Percentiles rank a stretch among this genome's conserved stretches.
Conservation (phyloP, 2,329 filamentous ascomycete species). For the Xylariaceae sp. region DNA sequence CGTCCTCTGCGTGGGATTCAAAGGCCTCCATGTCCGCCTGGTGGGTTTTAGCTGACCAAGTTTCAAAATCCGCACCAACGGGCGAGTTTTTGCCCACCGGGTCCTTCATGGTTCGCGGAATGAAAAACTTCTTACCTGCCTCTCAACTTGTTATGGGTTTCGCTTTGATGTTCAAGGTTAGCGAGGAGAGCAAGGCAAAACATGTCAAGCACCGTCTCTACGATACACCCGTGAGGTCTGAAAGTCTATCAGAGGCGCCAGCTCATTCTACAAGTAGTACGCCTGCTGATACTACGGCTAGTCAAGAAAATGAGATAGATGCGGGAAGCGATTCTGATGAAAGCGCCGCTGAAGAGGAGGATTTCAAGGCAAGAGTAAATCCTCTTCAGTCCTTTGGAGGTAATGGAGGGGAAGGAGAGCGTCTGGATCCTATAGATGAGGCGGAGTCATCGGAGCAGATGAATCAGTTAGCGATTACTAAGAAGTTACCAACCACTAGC, state of each 20-base stretch:
- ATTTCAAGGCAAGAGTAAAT: conserved; percentile 40
- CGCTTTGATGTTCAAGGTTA: conserved; percentile 85
- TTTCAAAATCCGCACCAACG: conserved; percentile 80
- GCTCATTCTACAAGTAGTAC: conserved; percentile 5
- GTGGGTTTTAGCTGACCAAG: conserved; percentile 92
- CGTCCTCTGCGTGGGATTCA: conserved; percentile 91
- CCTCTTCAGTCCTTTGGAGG: conserved; percentile 44
- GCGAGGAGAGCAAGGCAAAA: conserved; percentile 81
- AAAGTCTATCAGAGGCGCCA: conserved; percentile 19
- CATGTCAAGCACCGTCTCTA: conserved; percentile 75
- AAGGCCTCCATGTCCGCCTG: conserved; percentile 95
- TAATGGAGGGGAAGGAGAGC: conserved; percentile 37
- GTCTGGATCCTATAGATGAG: conserved; percentile 27
- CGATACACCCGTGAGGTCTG: conserved; percentile 31
- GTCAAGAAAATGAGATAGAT: conserved; percentile 37
- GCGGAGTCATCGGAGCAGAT: conserved; percentile 35
- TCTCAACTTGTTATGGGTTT: conserved; percentile 88
- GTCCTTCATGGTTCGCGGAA: conserved; percentile 80
- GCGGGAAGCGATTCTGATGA: conserved; percentile 43
- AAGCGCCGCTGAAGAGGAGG: conserved; percentile 32
- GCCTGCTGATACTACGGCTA: conserved; percentile 7
- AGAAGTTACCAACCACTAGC: conserved; percentile 9
- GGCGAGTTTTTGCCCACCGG: conserved; percentile 83
- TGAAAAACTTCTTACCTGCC: conserved; percentile 91
- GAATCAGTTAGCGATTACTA: conserved; percentile 20